These are phyloP conservation scores for Eutypa lata DNA, from an alignment of 2,329 filamentous ascomycete species.

Conservation along the genomic window DNA sequence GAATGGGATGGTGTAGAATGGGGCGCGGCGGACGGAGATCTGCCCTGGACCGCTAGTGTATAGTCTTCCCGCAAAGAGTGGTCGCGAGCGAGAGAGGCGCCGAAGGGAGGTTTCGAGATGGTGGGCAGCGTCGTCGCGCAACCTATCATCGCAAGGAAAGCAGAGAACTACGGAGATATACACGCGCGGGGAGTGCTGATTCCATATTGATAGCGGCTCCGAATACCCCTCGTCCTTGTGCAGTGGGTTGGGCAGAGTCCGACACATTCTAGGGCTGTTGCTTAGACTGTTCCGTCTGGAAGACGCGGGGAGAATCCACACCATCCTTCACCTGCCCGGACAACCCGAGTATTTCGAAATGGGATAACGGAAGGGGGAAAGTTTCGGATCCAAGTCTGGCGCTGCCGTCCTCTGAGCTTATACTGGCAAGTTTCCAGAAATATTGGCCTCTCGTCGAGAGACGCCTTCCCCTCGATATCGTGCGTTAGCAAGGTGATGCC, in stretches of 20 bases:
- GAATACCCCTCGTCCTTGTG: slow-evolving; percentile 16
- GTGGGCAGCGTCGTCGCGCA: slow-evolving; percentile 14
- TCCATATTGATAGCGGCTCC: slow-evolving; percentile 30
- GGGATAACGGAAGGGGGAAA: not conserved
- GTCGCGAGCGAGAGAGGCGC: slow-evolving; percentile 24
- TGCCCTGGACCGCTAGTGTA: slow-evolving; percentile 18
- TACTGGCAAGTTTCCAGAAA: not conserved
- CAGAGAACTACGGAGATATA: slow-evolving; percentile 32
- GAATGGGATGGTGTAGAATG: slow-evolving; percentile 25
- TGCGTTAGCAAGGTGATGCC: not conserved
- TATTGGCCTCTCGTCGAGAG: not conserved
- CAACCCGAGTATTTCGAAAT: too few species aligned
- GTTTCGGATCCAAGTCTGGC: not conserved
- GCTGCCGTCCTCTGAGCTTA: not conserved
- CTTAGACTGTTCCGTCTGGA: not conserved
- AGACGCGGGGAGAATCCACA: not conserved
- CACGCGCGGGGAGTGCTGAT: slow-evolving; percentile 29
- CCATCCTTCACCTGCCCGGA: too few species aligned
- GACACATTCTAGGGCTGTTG: slow-evolving; percentile 5
- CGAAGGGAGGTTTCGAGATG: slow-evolving; percentile 24
- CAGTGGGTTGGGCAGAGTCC: slow-evolving; percentile 18
- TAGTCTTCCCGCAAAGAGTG: slow-evolving; percentile 28
- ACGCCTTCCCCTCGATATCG: not conserved
- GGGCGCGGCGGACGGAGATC: slow-evolving; percentile 21
- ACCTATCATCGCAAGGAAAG: slow-evolving; percentile 26